Evolutionary conservation across 1,139 yeast genomes (phyloP).

Genomic region (Candida glucosophila): DNA sequence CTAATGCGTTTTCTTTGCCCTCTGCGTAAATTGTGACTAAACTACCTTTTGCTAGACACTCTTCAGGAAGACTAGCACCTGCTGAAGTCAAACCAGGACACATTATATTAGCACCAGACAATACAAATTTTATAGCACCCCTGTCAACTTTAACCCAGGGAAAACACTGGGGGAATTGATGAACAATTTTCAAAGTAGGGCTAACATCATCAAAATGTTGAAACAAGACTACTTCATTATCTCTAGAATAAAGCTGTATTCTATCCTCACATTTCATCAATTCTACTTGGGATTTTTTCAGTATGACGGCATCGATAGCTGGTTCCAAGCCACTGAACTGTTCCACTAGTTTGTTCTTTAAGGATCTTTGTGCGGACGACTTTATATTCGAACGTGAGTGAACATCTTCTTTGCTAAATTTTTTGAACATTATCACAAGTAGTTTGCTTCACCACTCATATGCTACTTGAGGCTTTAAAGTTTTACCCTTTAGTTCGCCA

Average conservation of each 20-base stretch:
- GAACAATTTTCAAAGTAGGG: conserved; percentile 72
- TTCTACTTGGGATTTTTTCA: conserved; percentile 83
- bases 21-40: conserved; percentile 84
- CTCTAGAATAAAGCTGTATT: conserved; percentile 69
- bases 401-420: conserved; percentile 78
- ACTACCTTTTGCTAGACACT: conserved; percentile 51
- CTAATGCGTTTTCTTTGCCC: conserved; percentile 86
- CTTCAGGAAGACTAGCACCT: conserved; percentile 81
- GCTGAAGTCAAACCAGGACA: conserved; percentile 94
- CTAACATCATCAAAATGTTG: conserved; percentile 81
- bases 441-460: too few relatives aligned
- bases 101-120: conserved; percentile 94
- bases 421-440: conserved; percentile 42
- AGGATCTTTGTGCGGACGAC: conserved; percentile 83
- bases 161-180: conserved; percentile 72
- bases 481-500: too few relatives aligned
- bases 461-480: too few relatives aligned
- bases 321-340: conserved; percentile 70
- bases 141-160: conserved; percentile 89
- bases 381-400: conserved; percentile 88
- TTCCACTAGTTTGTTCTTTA: conserved; percentile 61
- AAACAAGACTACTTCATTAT: conserved; percentile 65
- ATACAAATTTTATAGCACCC: conserved; percentile 91
- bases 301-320: conserved; percentile 72
- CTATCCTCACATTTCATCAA: conserved; percentile 85